A percentile compares a stretch with the other conserved stretches of the same genome.
phyloP scores from a whole-genome alignment of 129 eudicot species.

The Solidago caesia region DNA sequence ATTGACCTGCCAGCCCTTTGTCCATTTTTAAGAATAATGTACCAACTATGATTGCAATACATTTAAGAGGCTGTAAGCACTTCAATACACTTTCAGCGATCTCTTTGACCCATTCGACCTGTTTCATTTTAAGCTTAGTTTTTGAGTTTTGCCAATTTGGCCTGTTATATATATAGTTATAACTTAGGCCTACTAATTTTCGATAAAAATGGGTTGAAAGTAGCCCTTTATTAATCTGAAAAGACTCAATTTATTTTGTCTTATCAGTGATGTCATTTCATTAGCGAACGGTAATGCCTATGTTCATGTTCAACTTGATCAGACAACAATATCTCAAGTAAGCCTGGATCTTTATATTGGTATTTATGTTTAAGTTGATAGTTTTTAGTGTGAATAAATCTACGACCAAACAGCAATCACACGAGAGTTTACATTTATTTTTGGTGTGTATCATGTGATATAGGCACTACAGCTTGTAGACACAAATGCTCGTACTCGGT shows the following conservation, averaged over 20 bases:
- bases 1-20: no score
- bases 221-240: background rate
- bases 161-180: background rate
- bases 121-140: background rate
- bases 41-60: background rate
- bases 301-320: conserved; percentile 57
- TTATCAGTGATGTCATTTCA: conserved; percentile 55
- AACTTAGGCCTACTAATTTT: background rate
- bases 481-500: conserved; percentile 32
- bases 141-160: background rate
- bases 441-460: background rate
- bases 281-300: conserved; percentile 53
- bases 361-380: no score
- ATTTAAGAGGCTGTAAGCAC: background rate
- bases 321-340: conserved; percentile 59
- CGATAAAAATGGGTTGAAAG: background rate
- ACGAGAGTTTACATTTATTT: background rate
- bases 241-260: background rate
- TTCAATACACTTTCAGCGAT: conserved; percentile 1
- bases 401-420: background rate
- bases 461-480: conserved; percentile 57
- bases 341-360: conserved; percentile 8
- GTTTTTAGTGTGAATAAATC: background rate
- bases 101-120: background rate
- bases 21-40: background rate